Percentiles rank a stretch among this genome's conserved stretches.
These are phyloP conservation scores for Talaromyces liani DNA, from an alignment of 495 filamentous ascomycete genomes.

Conservation along the genomic window DNA sequence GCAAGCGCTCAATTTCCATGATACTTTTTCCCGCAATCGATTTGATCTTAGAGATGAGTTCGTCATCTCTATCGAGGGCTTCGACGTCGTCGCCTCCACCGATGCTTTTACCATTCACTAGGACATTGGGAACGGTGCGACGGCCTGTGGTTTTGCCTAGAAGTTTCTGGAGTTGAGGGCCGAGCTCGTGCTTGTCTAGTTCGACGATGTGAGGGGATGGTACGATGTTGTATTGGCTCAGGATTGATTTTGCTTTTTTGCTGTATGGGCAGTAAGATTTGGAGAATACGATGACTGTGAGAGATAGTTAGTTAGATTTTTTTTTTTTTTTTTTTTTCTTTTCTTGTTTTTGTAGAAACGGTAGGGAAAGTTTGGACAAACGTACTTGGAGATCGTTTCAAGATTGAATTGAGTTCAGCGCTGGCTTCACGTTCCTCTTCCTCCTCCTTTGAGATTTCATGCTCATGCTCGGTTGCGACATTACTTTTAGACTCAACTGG, in stretches of 20 bases:
- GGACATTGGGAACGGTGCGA: constrained; percentile 82
- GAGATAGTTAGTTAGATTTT: background rate
- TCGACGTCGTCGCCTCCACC: constrained; percentile 85
- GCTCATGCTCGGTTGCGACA: background rate
- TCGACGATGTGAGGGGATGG: constrained; percentile 85
- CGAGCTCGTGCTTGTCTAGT: constrained; percentile 74
- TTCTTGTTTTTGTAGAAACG: constrained; percentile 1
- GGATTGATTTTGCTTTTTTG: constrained; percentile 68
- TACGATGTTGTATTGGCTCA: constrained; percentile 73
- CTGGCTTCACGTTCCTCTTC: constrained; percentile 32
- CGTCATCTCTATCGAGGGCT: constrained; percentile 60
- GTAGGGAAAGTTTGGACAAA: constrained; percentile 7
- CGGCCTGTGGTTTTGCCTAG: constrained; percentile 68
- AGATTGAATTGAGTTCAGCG: constrained; percentile 61
- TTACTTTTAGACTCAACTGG: background rate
- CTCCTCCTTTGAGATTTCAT: constrained; percentile 9
- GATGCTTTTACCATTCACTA: constrained; percentile 82
- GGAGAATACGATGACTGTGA: constrained; percentile 83
- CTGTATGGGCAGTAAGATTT: constrained; percentile 90
- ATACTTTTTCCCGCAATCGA: constrained; percentile 65
- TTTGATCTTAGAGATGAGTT: constrained; percentile 63
- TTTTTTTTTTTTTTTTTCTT: too few relatives aligned
- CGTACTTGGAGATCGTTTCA: constrained; percentile 77
- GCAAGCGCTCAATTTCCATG: constrained; percentile 33
- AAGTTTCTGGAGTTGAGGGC: constrained; percentile 57